Evolutionary conservation across 163 green algal species (phyloP), one percentile per base, ranked within the genome.

Genomic region (Smithsoniella earleae): DNA sequence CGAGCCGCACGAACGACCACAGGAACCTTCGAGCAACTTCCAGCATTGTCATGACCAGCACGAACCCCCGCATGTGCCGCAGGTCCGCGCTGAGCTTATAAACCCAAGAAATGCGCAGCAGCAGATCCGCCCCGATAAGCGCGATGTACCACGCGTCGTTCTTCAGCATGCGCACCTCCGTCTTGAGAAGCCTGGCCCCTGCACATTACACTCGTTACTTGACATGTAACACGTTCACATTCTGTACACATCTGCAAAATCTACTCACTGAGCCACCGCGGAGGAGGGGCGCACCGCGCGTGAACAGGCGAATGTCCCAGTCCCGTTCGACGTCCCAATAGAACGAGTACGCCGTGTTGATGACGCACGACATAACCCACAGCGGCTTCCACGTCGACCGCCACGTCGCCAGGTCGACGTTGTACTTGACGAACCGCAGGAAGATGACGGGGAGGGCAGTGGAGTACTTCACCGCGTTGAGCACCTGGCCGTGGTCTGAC

Each of bases 271-370:
- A 13, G 10, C 10, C 40, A 49, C 40, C 10, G 13, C 73, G 84
- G 77, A 30, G 31, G 10, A 30, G 22, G n/a, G 22, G 6, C 58
- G 58, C 76, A 74, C 79, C 65, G 44, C 75, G 65, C 22, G 73
- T 78, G 45, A 91, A 84, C 77, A 83, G 92, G 4, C 77, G 73
- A 74, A 97, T 89, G 77, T 95, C 90, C 93, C 93, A 98, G 75
- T 98, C 93, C 2, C 88, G 77, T 74, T 93, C 89, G 4, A 97
- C 74, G 75, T 98, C 93, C 93, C 93, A 98, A 82, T 92, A 98
- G 76, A 88, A 97, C 3, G 86, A 94, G 82, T 90, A 98, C 13
- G 46, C 73, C 27, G 84, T 89, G 86, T 98, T 98, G 66, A 97
- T 25, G 3, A 87, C 49, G 8, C 82, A 81, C 2, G 83, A 79